A percentile compares a stretch with the other conserved stretches of the same genome.
Evolutionary conservation across 805 yeast species (phyloP).

Genomic region (Alloascoidea hylecoeti): DNA sequence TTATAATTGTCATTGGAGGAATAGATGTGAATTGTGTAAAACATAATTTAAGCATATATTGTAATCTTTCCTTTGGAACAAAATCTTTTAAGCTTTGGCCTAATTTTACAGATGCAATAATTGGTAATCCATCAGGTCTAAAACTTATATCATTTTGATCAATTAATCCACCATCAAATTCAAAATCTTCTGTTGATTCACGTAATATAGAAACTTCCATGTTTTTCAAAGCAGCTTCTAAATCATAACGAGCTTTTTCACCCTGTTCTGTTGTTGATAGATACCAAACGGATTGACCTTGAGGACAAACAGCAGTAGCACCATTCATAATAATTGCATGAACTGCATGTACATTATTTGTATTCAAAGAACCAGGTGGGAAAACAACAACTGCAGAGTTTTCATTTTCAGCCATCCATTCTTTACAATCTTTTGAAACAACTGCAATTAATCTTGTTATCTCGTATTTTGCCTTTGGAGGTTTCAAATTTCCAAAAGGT

Average conservation of each 20-base stretch:
- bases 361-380: conserved; percentile 69
- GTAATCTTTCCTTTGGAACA: conserved; percentile 63
- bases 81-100: conserved; percentile 80
- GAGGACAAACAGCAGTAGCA: conserved; percentile 77
- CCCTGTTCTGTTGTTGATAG: conserved; percentile 64
- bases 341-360: conserved; percentile 55
- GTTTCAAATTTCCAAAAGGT: conserved; percentile 24
- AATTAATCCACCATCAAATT: conserved; percentile 31
- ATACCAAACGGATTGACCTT: conserved; percentile 86
- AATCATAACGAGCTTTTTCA: conserved; percentile 56
- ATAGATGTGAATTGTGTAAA: conserved; percentile 44
- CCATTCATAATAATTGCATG: conserved; percentile 83
- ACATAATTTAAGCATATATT: conserved; percentile 43
- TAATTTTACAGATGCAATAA: conserved; percentile 67
- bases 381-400: conserved; percentile 80
- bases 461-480: conserved; percentile 33
- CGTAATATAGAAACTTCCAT: conserved; percentile 72
- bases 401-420: conserved; percentile 86
- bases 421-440: conserved; percentile 76
- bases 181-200: conserved; percentile 52
- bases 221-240: conserved; percentile 67
- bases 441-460: conserved; percentile 68
- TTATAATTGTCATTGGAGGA: conserved; percentile 40
- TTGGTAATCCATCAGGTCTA: conserved; percentile 46
- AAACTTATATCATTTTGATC: conserved; percentile 40